Evolutionary conservation across 1,139 yeast species (phyloP), one percentile per base, ranked within the genome.

Genomic region (Pichiaceae sp.): DNA sequence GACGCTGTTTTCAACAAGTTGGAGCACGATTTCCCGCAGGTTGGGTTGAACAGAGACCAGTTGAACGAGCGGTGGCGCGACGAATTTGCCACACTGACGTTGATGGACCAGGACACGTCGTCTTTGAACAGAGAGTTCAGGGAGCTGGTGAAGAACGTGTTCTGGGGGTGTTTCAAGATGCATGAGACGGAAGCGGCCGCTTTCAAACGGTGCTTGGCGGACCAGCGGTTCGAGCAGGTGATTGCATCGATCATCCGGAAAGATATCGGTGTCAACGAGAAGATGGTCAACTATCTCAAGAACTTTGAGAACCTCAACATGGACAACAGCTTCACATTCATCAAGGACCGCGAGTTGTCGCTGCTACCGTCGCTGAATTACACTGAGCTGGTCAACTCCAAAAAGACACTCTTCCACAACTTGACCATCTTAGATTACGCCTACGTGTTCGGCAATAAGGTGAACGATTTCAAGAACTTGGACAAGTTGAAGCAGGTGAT

Each of bases 311-410:
- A 44, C 28, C 38, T 47, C 19, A 48, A 46, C 23, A 20, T 38
- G 5, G 33, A 41, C 23, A 48, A 45, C 28, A 45, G 38, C 19
- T 42, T 49, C 24, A 40, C 47, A 1, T 37, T 42, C 17, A 34
- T 49, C 5, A 48, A 46, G 28, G 51, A 49, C 31, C 37, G 40
- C 24, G 51, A 48, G 24, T 29, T 46, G 11, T 35, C 44, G 4
- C 32, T 47, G 15, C 26, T 47, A 7, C 48, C 48, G 4, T 36
- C 41, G 3, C 32, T 45, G 14, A 42, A 47, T 25, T 46, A 48
- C 26, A 26, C 31, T 15, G 25, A 43, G 9, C 18, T 44, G 5
- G 33, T 26, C 4, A 29, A 35, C 6, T 31, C 30, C 4, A 18
- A 20, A n/a, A 24, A 34, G 4, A 29, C 31, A 14, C 19, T 33